phyloP scores from a whole-genome alignment of 768 basidiomycete genomes.

The Termitomyces sp. region DNA sequence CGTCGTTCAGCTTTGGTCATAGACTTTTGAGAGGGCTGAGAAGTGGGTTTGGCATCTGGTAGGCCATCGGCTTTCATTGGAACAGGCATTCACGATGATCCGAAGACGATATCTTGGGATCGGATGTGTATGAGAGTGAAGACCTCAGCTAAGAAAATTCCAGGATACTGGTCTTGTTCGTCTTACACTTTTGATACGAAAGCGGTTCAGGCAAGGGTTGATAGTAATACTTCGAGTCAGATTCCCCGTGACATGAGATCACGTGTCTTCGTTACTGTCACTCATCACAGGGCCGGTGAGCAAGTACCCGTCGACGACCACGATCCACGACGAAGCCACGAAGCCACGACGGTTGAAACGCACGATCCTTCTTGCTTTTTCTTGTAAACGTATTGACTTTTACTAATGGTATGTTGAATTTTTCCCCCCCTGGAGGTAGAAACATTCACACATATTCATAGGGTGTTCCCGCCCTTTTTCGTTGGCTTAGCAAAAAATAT shows the following conservation, averaged over 20 bases:
- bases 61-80: constrained; percentile 22
- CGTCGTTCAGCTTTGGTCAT: constrained; percentile 81
- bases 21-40: constrained; percentile 53
- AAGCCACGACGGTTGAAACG: neutral
- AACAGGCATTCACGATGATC: constrained; percentile 26
- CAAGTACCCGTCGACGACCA: constrained; percentile 1
- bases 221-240: constrained; percentile 14
- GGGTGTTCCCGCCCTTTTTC: constrained; percentile 98
- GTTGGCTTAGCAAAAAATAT: constrained; percentile 99
- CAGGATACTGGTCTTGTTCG: neutral
- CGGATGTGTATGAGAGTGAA: neutral
- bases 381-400: constrained; percentile 2
- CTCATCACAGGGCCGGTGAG: neutral
- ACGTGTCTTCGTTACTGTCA: constrained; percentile 12
- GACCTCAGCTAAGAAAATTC: neutral
- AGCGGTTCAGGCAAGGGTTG: neutral
- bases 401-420: constrained; percentile 3
- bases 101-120: neutral
- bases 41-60: constrained; percentile 8
- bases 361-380: neutral
- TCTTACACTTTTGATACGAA: neutral
- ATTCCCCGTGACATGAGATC: constrained; percentile 10
- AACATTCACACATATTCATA: constrained; percentile 25
- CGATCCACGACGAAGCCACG: neutral
- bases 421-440: neutral